Base-by-base conservation (phyloP, 306 rosid genomes). In the Dryas alaskensis region DNA sequence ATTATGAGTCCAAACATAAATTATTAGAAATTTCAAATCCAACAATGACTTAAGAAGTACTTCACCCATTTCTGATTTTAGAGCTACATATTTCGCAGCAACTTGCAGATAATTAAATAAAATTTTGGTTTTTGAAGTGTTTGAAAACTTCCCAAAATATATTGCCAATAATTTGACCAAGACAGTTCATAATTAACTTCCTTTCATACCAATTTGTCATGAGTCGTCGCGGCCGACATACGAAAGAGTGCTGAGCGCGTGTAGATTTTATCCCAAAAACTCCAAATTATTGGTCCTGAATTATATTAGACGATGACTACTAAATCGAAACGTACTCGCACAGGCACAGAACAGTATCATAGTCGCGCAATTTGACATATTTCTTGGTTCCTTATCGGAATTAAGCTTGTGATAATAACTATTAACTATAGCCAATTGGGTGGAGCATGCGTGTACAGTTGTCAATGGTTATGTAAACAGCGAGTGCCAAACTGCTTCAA, bases 201-300 rank as follows among this genome's bases (percentile, higher is more conserved):
- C 0, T 4, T 68, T 48, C 25, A 54, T 55, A 22, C 46, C 53
- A 46, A 14, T 7, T 58, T 57, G 46, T 14, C 31, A 31, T 31
- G 37, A 72, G 37, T 7, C 39, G 4, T 25, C 68, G 58, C 75
- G 47, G 78, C 81, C 78, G 81, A 82, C 74, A 2, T 0, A 52
- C 16, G 65, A 52, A 60, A 52, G 14, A 62, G 69, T 61, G 54
- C 8, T 4, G 67, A 62, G 27, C 48, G 75, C 70, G 74, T 53
- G 65, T 61, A 72, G 61, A 70, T 75, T 64, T 57, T 51, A 61
- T 69, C 42, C 60, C 13, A 6, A 47, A 53, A 60, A n/a, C 51
- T 65, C 81, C 71, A 76, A 81, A 65, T 70, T 71, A 65, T 50
- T 59, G 80, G 70, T 75, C 69, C 60, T 13, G 25, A 22, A 48